Conservation (phyloP, 768 basidiomycete species). For the Auriculariales sp. region DNA sequence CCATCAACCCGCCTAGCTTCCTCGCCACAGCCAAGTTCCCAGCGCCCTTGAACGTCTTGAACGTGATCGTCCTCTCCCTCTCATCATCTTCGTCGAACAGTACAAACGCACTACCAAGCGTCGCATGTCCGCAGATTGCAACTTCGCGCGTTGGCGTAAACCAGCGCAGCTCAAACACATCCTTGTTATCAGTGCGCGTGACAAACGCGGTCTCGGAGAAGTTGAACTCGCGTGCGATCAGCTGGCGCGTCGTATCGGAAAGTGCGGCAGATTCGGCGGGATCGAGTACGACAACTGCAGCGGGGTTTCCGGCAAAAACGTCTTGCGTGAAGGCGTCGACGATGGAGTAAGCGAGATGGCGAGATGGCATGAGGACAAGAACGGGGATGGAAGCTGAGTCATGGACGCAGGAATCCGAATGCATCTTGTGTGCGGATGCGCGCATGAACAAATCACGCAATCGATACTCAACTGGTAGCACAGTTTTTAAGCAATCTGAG, state of each 20-base stretch:
- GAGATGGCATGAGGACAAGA: too few species aligned
- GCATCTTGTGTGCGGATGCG: too few species aligned
- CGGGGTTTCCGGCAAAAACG: constrained; percentile 18
- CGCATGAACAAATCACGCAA: too few species aligned
- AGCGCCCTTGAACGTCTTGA: constrained; percentile 29
- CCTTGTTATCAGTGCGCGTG: constrained; percentile 6
- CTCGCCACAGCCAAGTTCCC: constrained; percentile 22
- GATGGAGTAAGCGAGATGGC: constrained; percentile 17
- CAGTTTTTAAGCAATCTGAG: too few species aligned
- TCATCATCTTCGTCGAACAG: constrained; percentile 32
- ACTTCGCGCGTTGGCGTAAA: constrained; percentile 19
- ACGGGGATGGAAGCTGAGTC: too few species aligned
- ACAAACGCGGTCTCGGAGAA: constrained; percentile 7
- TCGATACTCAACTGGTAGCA: too few species aligned
- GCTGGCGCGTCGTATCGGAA: constrained; percentile 16
- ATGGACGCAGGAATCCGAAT: too few species aligned
- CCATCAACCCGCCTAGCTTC: constrained; percentile 15
- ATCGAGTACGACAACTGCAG: constrained; percentile 13
- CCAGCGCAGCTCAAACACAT: constrained; percentile 24
- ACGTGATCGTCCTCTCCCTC: constrained; percentile 33
- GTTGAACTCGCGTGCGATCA: constrained; percentile 28
- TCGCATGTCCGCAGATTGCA: constrained; percentile 29
- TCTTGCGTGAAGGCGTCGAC: constrained; percentile 19
- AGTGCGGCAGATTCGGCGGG: constrained; percentile 2
- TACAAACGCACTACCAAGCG: constrained; percentile 25